phyloP scores from a whole-genome alignment of 345 rosid species.

The Stellera chamaejasme region DNA sequence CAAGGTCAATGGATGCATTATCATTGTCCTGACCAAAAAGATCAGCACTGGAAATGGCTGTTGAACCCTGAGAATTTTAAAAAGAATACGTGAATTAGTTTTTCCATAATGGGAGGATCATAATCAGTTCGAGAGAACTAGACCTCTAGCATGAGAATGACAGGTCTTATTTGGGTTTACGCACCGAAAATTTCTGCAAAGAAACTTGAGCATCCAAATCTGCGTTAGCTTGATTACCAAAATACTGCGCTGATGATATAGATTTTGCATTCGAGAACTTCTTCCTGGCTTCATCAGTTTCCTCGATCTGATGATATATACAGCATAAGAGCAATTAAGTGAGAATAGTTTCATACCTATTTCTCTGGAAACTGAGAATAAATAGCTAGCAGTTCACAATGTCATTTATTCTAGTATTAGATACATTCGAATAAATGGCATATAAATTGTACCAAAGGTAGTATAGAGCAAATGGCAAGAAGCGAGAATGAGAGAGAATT shows the following conservation, averaged over 20 bases:
- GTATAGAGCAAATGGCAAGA: too few species aligned
- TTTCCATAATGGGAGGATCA: too few species aligned
- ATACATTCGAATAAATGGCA: too few species aligned
- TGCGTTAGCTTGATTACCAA: conserved; percentile 57
- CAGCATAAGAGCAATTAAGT: conserved; percentile 2
- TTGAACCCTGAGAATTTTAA: conserved; percentile 46
- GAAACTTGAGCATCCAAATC: conserved; percentile 70
- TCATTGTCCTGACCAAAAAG: conserved; percentile 60
- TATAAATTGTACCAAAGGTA: too few species aligned
- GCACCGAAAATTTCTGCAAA: conserved; percentile 85
- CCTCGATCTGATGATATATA: conserved; percentile 54
- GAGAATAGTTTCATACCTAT: too few species aligned
- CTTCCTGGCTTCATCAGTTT: conserved; percentile 94
- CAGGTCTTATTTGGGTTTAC: conserved; percentile 14
- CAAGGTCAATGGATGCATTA: conserved; percentile 44
- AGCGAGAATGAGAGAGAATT: too few species aligned
- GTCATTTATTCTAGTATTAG: too few species aligned
- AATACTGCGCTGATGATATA: conserved; percentile 92
- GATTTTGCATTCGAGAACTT: conserved; percentile 95
- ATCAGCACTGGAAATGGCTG: conserved; percentile 96
- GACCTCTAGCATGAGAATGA: not conserved
- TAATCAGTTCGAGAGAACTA: not conserved
- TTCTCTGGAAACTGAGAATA: too few species aligned
- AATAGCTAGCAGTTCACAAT: too few species aligned
- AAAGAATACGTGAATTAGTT: not conserved